Conservation (phyloP, 164 flowering plant species). For the Chloranthus sessilifolius region DNA sequence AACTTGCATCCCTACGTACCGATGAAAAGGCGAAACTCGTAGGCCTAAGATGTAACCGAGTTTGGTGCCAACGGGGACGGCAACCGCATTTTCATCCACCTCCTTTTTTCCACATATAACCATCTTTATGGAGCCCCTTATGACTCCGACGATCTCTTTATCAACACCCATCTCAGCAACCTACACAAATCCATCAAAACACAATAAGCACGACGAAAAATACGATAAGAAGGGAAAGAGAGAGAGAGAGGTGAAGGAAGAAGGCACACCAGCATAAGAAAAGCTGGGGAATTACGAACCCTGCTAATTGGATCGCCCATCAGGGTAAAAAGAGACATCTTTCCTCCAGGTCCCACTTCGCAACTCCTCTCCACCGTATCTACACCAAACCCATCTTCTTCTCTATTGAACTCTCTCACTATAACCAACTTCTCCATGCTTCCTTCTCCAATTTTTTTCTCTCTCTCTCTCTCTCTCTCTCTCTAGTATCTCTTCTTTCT, state of each 20-base stretch:
- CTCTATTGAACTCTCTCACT: constrained; percentile 58
- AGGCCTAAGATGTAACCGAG: constrained; percentile 84
- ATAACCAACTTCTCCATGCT: constrained; percentile 22
- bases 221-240: background rate
- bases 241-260: background rate
- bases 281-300: constrained; percentile 78
- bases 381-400: constrained; percentile 38
- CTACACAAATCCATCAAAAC: constrained; percentile 27
- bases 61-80: constrained; percentile 59
- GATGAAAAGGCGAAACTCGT: constrained; percentile 80
- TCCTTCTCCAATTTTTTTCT: background rate
- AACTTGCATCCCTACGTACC: constrained; percentile 42
- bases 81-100: constrained; percentile 15
- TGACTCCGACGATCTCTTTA: constrained; percentile 61
- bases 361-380: constrained; percentile 69
- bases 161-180: constrained; percentile 45
- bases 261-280: constrained; percentile 65
- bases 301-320: constrained; percentile 86
- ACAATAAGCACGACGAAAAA: background rate
- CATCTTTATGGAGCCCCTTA: constrained; percentile 83
- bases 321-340: constrained; percentile 64
- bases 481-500: no score
- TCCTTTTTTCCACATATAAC: constrained; percentile 68
- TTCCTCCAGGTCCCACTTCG: constrained; percentile 70
- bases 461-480: no score